A percentile compares a stretch with the other conserved stretches of the same genome.
These are phyloP conservation scores for Azolla pinnata DNA, from an alignment of 75 land plant genomes.

Conservation along the genomic window DNA sequence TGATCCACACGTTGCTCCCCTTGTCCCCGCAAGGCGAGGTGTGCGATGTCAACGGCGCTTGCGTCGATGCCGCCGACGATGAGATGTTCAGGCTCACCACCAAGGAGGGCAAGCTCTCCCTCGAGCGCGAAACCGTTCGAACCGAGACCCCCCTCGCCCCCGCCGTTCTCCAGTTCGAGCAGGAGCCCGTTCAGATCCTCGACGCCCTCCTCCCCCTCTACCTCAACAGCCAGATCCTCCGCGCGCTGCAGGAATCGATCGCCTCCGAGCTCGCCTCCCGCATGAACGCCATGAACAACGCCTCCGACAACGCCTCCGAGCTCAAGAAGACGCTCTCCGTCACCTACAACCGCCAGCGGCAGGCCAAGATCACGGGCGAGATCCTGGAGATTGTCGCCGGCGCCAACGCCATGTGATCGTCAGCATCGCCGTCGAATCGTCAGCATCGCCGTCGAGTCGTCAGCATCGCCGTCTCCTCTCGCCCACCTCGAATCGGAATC, in stretches of 20 bases:
- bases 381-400: conserved; percentile 59
- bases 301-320: conserved; percentile 50
- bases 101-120: conserved; percentile 42
- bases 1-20: conserved; percentile 53
- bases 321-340: conserved; percentile 38
- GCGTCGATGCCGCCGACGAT: conserved; percentile 63
- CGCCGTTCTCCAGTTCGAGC: conserved; percentile 45
- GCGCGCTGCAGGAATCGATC: conserved; percentile 56
- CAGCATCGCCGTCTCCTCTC: no score
- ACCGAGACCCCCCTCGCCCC: conserved; percentile 30
- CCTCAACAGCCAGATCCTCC: conserved; percentile 51
- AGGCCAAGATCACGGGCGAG: conserved; percentile 65
- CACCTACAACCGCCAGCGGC: conserved; percentile 43
- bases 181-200: conserved; percentile 60
- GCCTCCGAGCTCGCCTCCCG: conserved; percentile 57
- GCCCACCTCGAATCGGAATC: no score
- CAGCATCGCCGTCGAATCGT: no score
- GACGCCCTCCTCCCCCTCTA: conserved; percentile 60
- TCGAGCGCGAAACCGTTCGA: conserved; percentile 38
- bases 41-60: conserved; percentile 48
- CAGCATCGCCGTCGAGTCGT: no score
- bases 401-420: no score
- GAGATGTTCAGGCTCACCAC: conserved; percentile 59
- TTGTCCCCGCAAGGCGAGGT: conserved; percentile 59
- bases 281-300: conserved; percentile 61